These are phyloP conservation scores for Nepenthes gracilis DNA, from an alignment of 148 eudicot genomes.

Conservation along the genomic window DNA sequence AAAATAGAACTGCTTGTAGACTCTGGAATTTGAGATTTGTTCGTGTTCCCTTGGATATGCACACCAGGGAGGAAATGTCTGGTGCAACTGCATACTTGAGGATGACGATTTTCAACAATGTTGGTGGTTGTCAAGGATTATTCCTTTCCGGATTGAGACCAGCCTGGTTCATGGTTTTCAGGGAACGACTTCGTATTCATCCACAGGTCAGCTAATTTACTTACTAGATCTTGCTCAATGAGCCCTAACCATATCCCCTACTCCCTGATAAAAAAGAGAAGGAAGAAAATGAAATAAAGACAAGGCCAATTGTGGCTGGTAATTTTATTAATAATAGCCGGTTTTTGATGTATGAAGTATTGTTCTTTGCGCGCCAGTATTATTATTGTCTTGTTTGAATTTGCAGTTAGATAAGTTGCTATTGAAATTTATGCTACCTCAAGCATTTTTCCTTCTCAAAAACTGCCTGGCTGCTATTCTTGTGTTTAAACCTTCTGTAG, in stretches of 20 bases:
- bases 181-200: conserved; percentile 90
- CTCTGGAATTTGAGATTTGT: conserved; percentile 78
- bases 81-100: conserved; percentile 40
- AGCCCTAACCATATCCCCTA: not conserved
- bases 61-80: conserved; percentile 64
- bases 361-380: too few species aligned
- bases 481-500: too few species aligned
- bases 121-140: conserved; percentile 76
- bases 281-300: not conserved
- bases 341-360: too few species aligned
- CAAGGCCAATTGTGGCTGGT: too few species aligned
- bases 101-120: conserved; percentile 66
- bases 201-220: conserved; percentile 62
- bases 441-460: too few species aligned
- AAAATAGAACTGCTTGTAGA: conserved; percentile 58
- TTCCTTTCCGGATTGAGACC: conserved; percentile 84
- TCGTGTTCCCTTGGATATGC: conserved; percentile 67
- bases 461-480: too few species aligned
- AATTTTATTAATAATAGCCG: too few species aligned
- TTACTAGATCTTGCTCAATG: not conserved
- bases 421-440: too few species aligned
- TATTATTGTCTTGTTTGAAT: too few species aligned
- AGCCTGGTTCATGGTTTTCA: conserved; percentile 86
- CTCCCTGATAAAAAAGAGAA: not conserved
- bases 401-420: too few species aligned